Evolutionary conservation across 345 rosid species (phyloP).

Genomic region (Combretum micranthum): DNA sequence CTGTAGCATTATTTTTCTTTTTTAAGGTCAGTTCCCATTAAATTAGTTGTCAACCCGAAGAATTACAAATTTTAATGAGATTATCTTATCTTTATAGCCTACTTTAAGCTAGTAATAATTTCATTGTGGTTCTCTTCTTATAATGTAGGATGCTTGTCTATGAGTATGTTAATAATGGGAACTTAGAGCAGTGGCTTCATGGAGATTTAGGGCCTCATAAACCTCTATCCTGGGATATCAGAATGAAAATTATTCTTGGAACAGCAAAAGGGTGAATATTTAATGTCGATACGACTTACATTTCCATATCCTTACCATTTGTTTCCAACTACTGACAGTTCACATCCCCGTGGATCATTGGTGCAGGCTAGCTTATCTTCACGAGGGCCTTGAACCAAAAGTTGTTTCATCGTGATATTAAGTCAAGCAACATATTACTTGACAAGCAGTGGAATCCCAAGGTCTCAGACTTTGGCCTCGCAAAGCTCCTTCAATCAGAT

Average conservation of each 20-base stretch:
- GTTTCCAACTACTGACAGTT: not conserved
- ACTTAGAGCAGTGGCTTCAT: constrained; percentile 81
- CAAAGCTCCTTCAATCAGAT: constrained; percentile 74
- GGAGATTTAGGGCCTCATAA: constrained; percentile 71
- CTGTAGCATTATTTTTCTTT: not conserved
- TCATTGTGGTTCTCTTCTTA: constrained; percentile 2
- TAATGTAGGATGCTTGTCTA: constrained; percentile 74
- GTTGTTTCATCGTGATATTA: constrained; percentile 91
- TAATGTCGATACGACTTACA: not conserved
- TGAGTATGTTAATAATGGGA: constrained; percentile 77
- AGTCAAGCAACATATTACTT: constrained; percentile 79
- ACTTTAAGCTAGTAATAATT: too few relatives aligned
- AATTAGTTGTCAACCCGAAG: not conserved
- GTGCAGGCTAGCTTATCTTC: constrained; percentile 71
- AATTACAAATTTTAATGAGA: too few relatives aligned
- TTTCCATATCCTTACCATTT: not conserved
- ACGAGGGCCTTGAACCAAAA: constrained; percentile 94
- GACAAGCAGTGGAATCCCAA: constrained; percentile 91
- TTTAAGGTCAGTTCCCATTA: not conserved
- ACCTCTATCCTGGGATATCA: constrained; percentile 73
- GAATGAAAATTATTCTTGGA: constrained; percentile 67
- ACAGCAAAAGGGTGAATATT: constrained; percentile 73
- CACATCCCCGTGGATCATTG: constrained; percentile 1
- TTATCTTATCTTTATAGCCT: too few relatives aligned
- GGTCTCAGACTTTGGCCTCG: constrained; percentile 95